phyloP scores from a whole-genome alignment of 108 stramenopile species.

The Conticribra guillardii region DNA sequence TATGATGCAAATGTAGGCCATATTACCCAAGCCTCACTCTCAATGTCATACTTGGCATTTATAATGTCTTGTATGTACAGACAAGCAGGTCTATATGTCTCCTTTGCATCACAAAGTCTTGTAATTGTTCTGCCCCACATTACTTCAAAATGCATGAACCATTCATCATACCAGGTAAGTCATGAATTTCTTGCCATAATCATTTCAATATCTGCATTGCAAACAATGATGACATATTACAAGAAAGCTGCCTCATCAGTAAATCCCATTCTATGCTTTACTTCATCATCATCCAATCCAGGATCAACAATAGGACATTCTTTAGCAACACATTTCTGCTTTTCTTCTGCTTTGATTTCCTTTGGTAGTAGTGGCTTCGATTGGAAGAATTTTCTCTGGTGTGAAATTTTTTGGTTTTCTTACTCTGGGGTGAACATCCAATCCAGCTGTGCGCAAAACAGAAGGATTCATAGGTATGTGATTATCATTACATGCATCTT shows the following conservation, averaged over 20 bases:
- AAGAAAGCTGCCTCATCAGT: conserved; percentile 5
- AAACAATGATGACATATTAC: conserved; percentile 16
- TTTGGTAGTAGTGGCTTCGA: too few species aligned
- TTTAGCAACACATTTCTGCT: too few species aligned
- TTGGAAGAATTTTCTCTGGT: too few species aligned
- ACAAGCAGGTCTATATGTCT: not conserved
- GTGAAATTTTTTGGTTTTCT: too few species aligned
- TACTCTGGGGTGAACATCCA: too few species aligned
- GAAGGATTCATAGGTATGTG: not conserved
- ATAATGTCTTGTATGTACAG: not conserved
- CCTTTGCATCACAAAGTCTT: not conserved
- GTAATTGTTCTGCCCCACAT: conserved; percentile 19
- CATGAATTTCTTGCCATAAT: conserved; percentile 16
- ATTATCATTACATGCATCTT: not conserved
- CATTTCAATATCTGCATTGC: conserved; percentile 24
- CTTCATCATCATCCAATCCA: conserved; percentile 1
- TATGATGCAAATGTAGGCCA: conserved; percentile 12
- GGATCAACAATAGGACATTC: too few species aligned
- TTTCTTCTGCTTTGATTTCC: too few species aligned
- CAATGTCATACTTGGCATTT: conserved; percentile 1
- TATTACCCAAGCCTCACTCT: too few species aligned
- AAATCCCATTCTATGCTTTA: conserved; percentile 26
- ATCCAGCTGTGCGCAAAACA: not conserved
- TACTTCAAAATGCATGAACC: conserved; percentile 33
- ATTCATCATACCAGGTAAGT: conserved; percentile 41